phyloP scores from a whole-genome alignment of 305 asterid species.

The Fraxinus ornus region DNA sequence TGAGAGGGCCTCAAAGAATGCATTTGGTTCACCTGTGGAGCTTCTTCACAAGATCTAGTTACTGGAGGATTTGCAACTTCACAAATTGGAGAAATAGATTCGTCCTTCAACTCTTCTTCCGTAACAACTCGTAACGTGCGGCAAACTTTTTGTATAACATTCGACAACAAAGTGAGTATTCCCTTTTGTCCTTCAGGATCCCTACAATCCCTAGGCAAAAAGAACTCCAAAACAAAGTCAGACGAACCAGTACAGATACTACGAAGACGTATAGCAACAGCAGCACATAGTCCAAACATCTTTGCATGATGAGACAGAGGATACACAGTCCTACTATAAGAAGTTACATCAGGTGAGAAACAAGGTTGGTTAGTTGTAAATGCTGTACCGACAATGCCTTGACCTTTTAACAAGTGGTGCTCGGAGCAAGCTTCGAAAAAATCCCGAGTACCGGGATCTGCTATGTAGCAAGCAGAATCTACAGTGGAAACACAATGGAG shows the following conservation, averaged over 20 bases:
- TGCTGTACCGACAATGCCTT: constrained; percentile 85
- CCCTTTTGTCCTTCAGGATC: constrained; percentile 59
- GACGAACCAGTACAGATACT: constrained; percentile 55
- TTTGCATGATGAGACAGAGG: constrained; percentile 94
- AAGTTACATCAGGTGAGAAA: constrained; percentile 66
- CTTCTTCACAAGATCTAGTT: background rate
- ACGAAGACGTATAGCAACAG: constrained; percentile 82
- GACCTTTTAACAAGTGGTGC: constrained; percentile 78
- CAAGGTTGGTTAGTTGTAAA: constrained; percentile 78
- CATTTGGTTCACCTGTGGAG: background rate
- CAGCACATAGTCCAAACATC: constrained; percentile 72
- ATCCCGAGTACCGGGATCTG: constrained; percentile 54
- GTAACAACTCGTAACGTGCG: constrained; percentile 66
- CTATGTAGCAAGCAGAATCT: constrained; percentile 73
- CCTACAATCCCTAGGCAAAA: constrained; percentile 60
- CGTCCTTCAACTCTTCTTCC: constrained; percentile 61
- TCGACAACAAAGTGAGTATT: constrained; percentile 65
- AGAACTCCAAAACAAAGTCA: constrained; percentile 87
- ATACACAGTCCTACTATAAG: constrained; percentile 64
- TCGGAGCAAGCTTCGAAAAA: constrained; percentile 88
- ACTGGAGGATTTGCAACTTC: constrained; percentile 26
- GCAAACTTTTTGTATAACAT: constrained; percentile 61
- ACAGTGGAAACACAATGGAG: constrained; percentile 67
- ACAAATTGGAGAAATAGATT: background rate
- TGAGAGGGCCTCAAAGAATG: constrained; percentile 17